phyloP scores from a whole-genome alignment of 2,329 filamentous ascomycete species.

The Aspergillus brasiliensis region DNA sequence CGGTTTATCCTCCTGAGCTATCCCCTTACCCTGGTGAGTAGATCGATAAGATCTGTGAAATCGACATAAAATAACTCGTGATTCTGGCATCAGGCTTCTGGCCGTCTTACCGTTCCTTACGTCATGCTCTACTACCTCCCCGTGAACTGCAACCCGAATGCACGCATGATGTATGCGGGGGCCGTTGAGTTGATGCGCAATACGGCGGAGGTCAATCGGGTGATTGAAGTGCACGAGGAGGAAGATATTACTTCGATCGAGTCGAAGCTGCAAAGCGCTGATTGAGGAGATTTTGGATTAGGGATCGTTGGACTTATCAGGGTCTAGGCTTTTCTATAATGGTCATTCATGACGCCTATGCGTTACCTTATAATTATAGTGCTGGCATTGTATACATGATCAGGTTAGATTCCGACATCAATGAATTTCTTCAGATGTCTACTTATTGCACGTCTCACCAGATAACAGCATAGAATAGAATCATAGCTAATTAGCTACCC shows the following conservation, averaged over 20 bases:
- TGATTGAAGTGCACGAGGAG: constrained; percentile 79
- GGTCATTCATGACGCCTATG: background rate
- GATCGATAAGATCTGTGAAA: constrained; percentile 8
- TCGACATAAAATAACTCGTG: background rate
- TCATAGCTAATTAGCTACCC: no score
- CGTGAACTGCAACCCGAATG: constrained; percentile 81
- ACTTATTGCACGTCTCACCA: background rate
- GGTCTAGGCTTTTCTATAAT: background rate
- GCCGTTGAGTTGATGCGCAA: constrained; percentile 96
- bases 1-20: constrained; percentile 90
- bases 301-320: background rate
- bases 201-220: constrained; percentile 82
- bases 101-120: constrained; percentile 85
- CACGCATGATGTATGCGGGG: constrained; percentile 91
- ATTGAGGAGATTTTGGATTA: constrained; percentile 14
- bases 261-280: constrained; percentile 54
- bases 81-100: constrained; percentile 63
- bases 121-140: constrained; percentile 94
- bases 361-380: background rate
- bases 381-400: background rate
- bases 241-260: constrained; percentile 86
- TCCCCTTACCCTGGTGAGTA: constrained; percentile 76
- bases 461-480: no score
- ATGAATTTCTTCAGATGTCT: background rate
- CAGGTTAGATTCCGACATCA: background rate